phyloP scores from a whole-genome alignment of 2,329 filamentous ascomycete species.

The Pseudofabraea citricarpa region DNA sequence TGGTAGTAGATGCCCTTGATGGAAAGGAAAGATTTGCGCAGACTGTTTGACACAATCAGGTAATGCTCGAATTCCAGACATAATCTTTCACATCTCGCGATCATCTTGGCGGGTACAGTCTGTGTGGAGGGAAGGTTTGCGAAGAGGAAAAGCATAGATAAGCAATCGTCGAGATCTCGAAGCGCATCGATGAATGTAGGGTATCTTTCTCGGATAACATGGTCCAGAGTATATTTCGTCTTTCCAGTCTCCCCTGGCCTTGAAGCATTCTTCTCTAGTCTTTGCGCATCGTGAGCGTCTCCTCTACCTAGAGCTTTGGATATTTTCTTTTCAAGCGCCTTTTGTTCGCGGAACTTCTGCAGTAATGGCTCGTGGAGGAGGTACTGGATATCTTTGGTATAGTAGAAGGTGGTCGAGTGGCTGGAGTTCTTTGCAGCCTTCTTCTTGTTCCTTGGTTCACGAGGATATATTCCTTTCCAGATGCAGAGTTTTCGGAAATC shows the following conservation, averaged over 20 bases:
- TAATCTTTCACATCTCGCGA: conserved; percentile 87
- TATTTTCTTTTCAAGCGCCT: conserved; percentile 96
- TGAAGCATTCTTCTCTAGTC: conserved; percentile 80
- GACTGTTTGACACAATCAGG: conserved; percentile 82
- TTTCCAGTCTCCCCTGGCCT: conserved; percentile 87
- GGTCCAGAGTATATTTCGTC: conserved; percentile 85
- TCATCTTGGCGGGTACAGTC: conserved; percentile 89
- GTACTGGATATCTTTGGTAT: conserved; percentile 95
- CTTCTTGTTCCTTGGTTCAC: conserved; percentile 94
- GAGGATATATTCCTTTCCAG: conserved; percentile 98
- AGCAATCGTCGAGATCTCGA: conserved; percentile 89
- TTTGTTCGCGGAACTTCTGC: conserved; percentile 94
- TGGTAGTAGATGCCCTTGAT: conserved; percentile 99
- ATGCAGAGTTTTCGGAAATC: conserved; percentile 98
- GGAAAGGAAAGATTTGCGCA: conserved; percentile 94
- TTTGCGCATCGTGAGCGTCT: conserved; percentile 82
- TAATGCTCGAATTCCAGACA: conserved; percentile 98
- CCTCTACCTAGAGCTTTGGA: conserved; percentile 85
- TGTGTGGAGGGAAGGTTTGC: conserved; percentile 90
- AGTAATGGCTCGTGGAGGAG: conserved; percentile 94
- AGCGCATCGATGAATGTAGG: conserved; percentile 94
- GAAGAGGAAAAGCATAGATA: conserved; percentile 97
- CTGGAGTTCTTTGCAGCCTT: conserved; percentile 91
- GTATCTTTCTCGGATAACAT: conserved; percentile 97
- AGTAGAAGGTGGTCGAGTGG: conserved; percentile 86